Base-by-base conservation (phyloP, 2,329 filamentous ascomycete genomes). In the Verticillium alfalfae region DNA sequence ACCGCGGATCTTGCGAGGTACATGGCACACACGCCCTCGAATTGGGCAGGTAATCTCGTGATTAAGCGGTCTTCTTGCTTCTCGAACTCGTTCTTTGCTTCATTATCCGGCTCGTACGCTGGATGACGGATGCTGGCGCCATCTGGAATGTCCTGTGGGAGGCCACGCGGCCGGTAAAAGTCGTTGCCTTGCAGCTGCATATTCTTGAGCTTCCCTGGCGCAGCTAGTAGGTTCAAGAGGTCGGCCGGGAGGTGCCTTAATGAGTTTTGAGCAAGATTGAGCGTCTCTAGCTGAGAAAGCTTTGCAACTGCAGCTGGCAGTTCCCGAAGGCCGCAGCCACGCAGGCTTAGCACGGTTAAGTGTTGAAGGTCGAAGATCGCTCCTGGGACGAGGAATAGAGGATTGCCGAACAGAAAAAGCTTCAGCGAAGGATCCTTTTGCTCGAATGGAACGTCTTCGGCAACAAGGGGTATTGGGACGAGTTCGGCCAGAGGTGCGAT, bases 191-290 rank as follows among this genome's bases (percentile, higher is more conserved):
- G 81, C 2, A 88, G 66, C 34, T 76, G 77, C n/a, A 91, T 72
- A 5, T 78, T 78, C 13, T 72, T 70, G n/a, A 89, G 75, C 22
- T 77, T 79, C 56, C 76, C 72, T 0, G 73, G 69, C 10, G 72
- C 69, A 37, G 75, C 72, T 22, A 90, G 71, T 2, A 91, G 76
- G 31, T 82, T 72, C 1, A 91, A 76, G 1, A 91, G 74, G 68
- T 90, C 88, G 60, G 78, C 82, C 0, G 89, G 89, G 1, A 92
- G 77, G 63, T 77, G 82, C 7, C 78, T 78, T 12, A 92, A 75
- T 5, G 75, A 73, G 64, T 91, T 92, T 60, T 88, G 83, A 1
- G 87, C 84, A 9, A 92, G 67, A 66, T 91, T 91, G 45, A 92
- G 80, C 58, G 85, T 81, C 58, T 77, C 75, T 4, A 92, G 78